Evolutionary conservation across 331 rosid genomes (phyloP).

Genomic region (Quercus lobata): DNA sequence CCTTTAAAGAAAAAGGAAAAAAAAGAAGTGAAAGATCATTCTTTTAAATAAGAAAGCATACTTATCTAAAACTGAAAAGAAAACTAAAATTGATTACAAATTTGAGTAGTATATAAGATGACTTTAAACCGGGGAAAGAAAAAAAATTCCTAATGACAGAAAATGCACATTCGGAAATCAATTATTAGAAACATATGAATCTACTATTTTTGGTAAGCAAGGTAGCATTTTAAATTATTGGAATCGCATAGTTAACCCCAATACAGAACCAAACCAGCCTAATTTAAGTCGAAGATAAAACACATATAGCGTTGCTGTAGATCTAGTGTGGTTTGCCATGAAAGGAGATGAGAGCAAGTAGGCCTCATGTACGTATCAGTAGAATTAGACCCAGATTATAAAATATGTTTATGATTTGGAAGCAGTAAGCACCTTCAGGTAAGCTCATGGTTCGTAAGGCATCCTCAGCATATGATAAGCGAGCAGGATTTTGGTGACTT

Average conservation of each 20-base stretch:
- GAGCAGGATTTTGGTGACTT: conserved; percentile 52
- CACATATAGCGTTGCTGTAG: no score
- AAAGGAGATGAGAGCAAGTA: not conserved
- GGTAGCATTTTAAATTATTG: no score
- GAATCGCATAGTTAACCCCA: no score
- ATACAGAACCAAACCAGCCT: no score
- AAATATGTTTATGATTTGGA: not conserved
- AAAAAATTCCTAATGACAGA: no score
- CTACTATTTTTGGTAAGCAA: no score
- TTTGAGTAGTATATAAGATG: not conserved
- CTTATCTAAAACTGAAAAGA: no score
- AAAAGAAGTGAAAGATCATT: not conserved
- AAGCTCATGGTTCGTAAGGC: conserved; percentile 82
- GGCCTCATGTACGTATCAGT: not conserved
- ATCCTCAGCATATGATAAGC: conserved; percentile 82
- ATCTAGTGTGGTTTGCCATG: not conserved
- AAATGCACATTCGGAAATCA: not conserved
- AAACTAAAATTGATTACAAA: not conserved
- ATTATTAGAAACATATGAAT: not conserved
- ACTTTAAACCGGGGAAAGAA: no score
- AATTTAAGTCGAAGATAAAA: no score
- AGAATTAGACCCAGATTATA: not conserved
- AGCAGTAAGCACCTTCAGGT: conserved; percentile 65
- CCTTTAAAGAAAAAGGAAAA: not conserved
- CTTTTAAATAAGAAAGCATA: not conserved